These are phyloP conservation scores for Chamaecrista fasciculata DNA, from an alignment of 306 rosid species.

Conservation along the genomic window DNA sequence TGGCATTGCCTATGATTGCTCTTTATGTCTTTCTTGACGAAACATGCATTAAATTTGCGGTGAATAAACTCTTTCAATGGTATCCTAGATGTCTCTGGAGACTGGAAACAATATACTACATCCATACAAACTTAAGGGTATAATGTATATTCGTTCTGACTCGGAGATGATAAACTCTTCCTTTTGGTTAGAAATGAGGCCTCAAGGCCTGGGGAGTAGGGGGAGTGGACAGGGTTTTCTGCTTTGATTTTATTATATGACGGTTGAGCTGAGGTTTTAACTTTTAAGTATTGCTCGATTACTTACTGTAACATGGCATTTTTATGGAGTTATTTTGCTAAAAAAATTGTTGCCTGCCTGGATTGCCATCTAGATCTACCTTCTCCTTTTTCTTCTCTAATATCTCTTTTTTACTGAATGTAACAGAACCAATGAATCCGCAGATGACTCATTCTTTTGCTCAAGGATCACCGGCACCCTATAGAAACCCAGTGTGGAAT, in stretches of 20 bases:
- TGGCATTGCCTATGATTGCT: neutral
- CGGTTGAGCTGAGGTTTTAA: constrained; percentile 1
- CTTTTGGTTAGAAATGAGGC: neutral
- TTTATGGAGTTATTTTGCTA: neutral
- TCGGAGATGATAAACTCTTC: neutral
- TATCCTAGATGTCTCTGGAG: neutral
- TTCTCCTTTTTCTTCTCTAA: constrained; percentile 29
- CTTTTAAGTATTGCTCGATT: neutral
- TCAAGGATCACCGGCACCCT: constrained; percentile 43
- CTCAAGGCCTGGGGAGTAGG: neutral
- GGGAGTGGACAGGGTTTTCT: neutral
- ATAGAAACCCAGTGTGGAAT: constrained; percentile 45
- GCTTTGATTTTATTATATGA: neutral
- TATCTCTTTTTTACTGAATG: constrained; percentile 25
- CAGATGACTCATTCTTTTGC: constrained; percentile 40
- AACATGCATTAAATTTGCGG: neutral
- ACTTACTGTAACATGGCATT: neutral
- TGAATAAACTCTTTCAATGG: neutral
- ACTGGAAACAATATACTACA: neutral
- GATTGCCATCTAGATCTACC: constrained; percentile 1
- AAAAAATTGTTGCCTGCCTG: constrained; percentile 12
- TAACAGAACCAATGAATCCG: constrained; percentile 50
- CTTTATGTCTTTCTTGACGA: neutral
- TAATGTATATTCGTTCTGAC: neutral
- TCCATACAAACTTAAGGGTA: constrained; percentile 5